Evolutionary conservation across 139 green algal genomes (phyloP).

Genomic region (Mesotaenium endlicherianum): DNA sequence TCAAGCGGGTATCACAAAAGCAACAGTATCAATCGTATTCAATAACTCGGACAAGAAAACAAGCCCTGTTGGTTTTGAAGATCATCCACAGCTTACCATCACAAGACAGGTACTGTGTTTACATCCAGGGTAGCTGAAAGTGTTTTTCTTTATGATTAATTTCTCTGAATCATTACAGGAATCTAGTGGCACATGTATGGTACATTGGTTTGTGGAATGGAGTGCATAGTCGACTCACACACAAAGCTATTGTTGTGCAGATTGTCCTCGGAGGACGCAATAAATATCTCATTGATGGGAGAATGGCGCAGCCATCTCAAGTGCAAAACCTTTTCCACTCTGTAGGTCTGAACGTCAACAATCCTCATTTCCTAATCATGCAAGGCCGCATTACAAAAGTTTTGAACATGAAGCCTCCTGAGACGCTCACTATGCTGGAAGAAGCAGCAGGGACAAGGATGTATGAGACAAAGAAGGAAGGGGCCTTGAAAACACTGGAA

Average conservation of each 20-base stretch:
- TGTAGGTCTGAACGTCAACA: slow-evolving; percentile 99
- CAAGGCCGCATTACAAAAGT: slow-evolving; percentile 79
- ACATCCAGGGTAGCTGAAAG: not conserved
- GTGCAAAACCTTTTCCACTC: slow-evolving; percentile 98
- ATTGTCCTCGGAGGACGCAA: slow-evolving; percentile 92
- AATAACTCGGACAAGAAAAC: slow-evolving; percentile 83
- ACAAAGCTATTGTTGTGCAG: no score
- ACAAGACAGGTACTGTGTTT: slow-evolving; percentile 91
- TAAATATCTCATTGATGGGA: slow-evolving; percentile 98
- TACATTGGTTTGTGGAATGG: no score
- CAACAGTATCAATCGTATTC: slow-evolving; percentile 95
- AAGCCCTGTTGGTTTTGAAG: slow-evolving; percentile 85
- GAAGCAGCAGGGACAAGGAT: slow-evolving; percentile 94
- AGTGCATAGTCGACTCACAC: no score
- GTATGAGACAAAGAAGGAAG: slow-evolving; percentile 98
- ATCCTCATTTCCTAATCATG: slow-evolving; percentile 99
- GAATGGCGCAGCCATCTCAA: slow-evolving; percentile 79
- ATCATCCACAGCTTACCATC: slow-evolving; percentile 89
- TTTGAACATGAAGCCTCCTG: slow-evolving; percentile 98
- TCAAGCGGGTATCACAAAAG: slow-evolving; percentile 95
- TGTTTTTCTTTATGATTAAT: not conserved
- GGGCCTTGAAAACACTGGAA: slow-evolving; percentile 81
- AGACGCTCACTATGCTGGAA: slow-evolving; percentile 97
- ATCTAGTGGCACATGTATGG: no score
- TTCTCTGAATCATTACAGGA: not conserved